Evolutionary conservation across 2,329 filamentous ascomycete species (phyloP), one percentile per base, ranked within the genome.

Genomic region (Aspergillus sojae): DNA sequence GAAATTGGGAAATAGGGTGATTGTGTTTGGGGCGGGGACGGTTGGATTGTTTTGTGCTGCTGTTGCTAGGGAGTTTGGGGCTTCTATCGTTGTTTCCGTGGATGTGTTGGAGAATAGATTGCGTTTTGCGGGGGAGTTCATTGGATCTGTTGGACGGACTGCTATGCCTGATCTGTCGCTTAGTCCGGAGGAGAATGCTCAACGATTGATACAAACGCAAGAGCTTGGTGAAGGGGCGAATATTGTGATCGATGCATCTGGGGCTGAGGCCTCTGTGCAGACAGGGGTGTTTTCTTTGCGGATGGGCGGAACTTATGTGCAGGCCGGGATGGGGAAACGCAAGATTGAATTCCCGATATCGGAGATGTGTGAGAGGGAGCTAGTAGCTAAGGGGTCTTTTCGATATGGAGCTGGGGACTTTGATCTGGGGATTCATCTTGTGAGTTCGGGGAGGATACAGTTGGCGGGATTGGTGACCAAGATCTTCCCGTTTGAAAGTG

Each of bases 21-120:
- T 90, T n/a, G 84, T 90, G 32, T 83, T 89, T n/a, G 88, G 88
- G 19, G 86, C 87, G 12, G 88, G 88, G 19, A 85, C 88, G 1
- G 84, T 90, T 34, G 88, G 88, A 1, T 78, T 90, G 3, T 78
- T 90, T 52, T 88, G 86, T 14, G 86, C 87, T 4, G 86, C 86
- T 23, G 88, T 89, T 81, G 86, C 87, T 4, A 79, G 85, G 32
- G 84, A 86, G 69, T 85, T 86, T 12, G 87, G 87, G 30, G 88
- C 87, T 65, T 82, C 82, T 1, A 79, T 82, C 39, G 83, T 90
- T 28, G 86, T 85, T 4, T 86, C 88, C 48, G 83, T 85, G 16
- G 88, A 90, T 68, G 78, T 90, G 12, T 85, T 88, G 64, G 80
- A 81, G 41, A 84, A 85, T 2, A 86, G 88, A 10, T 83, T 90